Percentiles rank a stretch among this genome's conserved stretches.
These are phyloP conservation scores for Debaryomycetaceae sp. DNA, from an alignment of 1,139 yeast species.

Conservation along the genomic window DNA sequence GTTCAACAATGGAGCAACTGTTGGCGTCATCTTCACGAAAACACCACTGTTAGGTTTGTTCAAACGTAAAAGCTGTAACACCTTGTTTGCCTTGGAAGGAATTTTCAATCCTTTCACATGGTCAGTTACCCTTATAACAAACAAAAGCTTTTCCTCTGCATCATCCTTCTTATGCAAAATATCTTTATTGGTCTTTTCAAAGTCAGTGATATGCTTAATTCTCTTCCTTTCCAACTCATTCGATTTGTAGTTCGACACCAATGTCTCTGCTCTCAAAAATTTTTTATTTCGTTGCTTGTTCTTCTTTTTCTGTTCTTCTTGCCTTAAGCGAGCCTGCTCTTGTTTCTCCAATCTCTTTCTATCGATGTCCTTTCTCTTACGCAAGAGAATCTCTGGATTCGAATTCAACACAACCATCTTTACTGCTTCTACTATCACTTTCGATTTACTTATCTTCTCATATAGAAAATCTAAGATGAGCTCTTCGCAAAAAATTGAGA, in stretches of 20 bases:
- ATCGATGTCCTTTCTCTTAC: slow-evolving; percentile 76
- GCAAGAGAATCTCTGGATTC: slow-evolving; percentile 71
- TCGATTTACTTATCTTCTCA: background rate
- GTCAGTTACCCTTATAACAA: slow-evolving; percentile 63
- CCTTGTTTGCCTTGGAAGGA: slow-evolving; percentile 62
- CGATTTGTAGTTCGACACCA: slow-evolving; percentile 62
- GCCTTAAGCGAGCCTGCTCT: slow-evolving; percentile 37
- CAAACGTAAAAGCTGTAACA: slow-evolving; percentile 58
- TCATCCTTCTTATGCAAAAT: slow-evolving; percentile 19
- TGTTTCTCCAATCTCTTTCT: slow-evolving; percentile 65
- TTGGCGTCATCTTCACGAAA: slow-evolving; percentile 57
- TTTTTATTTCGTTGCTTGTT: slow-evolving; percentile 38
- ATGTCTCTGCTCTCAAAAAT: slow-evolving; percentile 70
- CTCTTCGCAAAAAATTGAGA: slow-evolving; percentile 1
- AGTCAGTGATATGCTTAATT: slow-evolving; percentile 55
- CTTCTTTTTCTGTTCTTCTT: slow-evolving; percentile 33
- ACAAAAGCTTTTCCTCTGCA: slow-evolving; percentile 49
- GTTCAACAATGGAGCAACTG: slow-evolving; percentile 58
- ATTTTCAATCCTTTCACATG: slow-evolving; percentile 56
- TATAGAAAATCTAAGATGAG: slow-evolving; percentile 3
- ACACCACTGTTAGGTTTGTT: slow-evolving; percentile 63
- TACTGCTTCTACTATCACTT: background rate
- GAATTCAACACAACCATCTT: slow-evolving; percentile 54
- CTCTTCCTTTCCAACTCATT: slow-evolving; percentile 66
- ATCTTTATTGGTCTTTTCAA: slow-evolving; percentile 28